A percentile compares a stretch with the other conserved stretches of the same genome.
These are phyloP conservation scores for Nicotiana rustica DNA, from an alignment of 305 asterid species.

Conservation along the genomic window DNA sequence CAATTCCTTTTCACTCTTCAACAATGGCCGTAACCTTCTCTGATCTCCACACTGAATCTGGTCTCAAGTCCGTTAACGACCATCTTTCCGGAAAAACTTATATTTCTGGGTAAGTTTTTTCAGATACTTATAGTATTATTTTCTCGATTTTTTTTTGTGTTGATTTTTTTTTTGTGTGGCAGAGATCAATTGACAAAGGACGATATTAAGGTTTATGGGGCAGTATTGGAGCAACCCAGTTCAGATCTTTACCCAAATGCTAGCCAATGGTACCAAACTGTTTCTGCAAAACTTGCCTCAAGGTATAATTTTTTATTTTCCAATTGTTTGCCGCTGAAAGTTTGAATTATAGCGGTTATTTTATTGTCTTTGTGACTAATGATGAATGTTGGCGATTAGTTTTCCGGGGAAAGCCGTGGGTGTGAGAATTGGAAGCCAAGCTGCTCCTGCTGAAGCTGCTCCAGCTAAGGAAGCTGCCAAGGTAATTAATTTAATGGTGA, in stretches of 20 bases:
- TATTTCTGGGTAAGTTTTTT: slow-evolving; percentile 68
- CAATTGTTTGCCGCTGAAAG: background rate
- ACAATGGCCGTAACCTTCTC: slow-evolving; percentile 79
- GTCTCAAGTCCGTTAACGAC: slow-evolving; percentile 72
- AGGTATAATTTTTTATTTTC: slow-evolving; percentile 52
- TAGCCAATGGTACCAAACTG: slow-evolving; percentile 76
- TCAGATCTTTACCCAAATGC: slow-evolving; percentile 75
- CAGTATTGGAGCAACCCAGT: slow-evolving; percentile 63
- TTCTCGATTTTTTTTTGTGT: background rate
- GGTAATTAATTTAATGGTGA: background rate
- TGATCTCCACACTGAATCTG: slow-evolving; percentile 83
- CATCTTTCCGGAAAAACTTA: slow-evolving; percentile 73
- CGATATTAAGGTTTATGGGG: slow-evolving; percentile 77
- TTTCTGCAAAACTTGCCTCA: slow-evolving; percentile 61
- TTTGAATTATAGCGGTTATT: background rate
- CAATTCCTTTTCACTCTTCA: slow-evolving; percentile 23
- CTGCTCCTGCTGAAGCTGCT: slow-evolving; percentile 59
- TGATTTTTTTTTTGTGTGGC: slow-evolving; percentile 31
- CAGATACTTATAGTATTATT: background rate
- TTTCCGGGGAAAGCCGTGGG: slow-evolving; percentile 83
- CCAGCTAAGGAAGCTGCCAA: slow-evolving; percentile 54
- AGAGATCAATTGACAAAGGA: slow-evolving; percentile 75
- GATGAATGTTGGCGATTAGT: slow-evolving; percentile 40
- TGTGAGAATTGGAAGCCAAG: slow-evolving; percentile 64
- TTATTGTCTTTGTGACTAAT: slow-evolving; percentile 25